A percentile compares a stretch with the other conserved stretches of the same genome.
phyloP scores from a whole-genome alignment of 2,329 filamentous ascomycete genomes.

The Podosphaera xanthii region DNA sequence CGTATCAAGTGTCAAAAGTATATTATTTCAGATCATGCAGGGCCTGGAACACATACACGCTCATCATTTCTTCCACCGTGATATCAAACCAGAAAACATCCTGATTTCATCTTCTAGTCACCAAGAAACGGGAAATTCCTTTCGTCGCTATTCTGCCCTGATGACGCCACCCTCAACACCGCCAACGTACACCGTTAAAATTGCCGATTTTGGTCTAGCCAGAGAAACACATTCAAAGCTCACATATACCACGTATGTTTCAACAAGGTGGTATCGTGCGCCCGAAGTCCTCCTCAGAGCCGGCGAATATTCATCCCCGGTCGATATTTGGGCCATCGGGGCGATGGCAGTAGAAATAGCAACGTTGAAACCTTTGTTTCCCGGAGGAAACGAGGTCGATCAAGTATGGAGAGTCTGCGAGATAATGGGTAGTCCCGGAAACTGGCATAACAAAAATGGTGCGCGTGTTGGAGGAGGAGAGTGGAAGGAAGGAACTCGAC shows the following conservation, averaged over 20 bases:
- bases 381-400: constrained; percentile 92
- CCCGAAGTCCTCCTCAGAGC: constrained; percentile 85
- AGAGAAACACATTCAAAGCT: constrained; percentile 90
- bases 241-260: constrained; percentile 95
- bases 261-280: constrained; percentile 84
- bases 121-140: constrained; percentile 54
- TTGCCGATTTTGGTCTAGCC: constrained; percentile 94
- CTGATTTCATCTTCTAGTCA: constrained; percentile 72
- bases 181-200: constrained; percentile 86
- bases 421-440: constrained; percentile 96
- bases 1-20: constrained; percentile 82
- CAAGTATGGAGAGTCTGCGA: constrained; percentile 98
- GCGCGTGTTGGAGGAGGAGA: constrained; percentile 78
- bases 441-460: constrained; percentile 90
- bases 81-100: constrained; percentile 98
- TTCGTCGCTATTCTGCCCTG: constrained; percentile 77
- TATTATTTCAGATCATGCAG: constrained; percentile 88
- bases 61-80: constrained; percentile 92
- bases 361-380: constrained; percentile 88
- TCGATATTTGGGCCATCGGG: constrained; percentile 95
- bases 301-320: constrained; percentile 89
- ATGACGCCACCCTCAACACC: constrained; percentile 91
- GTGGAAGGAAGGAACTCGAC: constrained; percentile 80
- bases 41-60: constrained; percentile 94
- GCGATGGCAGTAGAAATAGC: constrained; percentile 98